These are phyloP conservation scores for Diaporthe humulicola DNA, from an alignment of 2,329 filamentous ascomycete species.

Conservation along the genomic window DNA sequence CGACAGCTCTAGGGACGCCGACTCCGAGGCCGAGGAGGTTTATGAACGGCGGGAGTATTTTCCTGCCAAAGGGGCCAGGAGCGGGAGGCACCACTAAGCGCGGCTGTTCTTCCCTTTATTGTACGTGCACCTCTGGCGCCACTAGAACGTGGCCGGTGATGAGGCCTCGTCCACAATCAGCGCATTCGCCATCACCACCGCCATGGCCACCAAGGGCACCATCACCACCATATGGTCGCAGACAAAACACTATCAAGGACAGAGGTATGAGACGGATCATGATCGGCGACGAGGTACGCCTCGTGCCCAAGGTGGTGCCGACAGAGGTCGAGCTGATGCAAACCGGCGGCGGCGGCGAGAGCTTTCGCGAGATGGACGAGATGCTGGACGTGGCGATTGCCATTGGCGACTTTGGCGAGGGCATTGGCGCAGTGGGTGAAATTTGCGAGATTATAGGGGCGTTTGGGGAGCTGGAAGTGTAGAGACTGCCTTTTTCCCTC, in stretches of 20 bases:
- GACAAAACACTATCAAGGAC: accelerated
- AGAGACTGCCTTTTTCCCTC: background rate
- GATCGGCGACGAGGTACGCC: slow-evolving; percentile 21
- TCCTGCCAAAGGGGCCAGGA: background rate
- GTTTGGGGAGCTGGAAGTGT: slow-evolving; percentile 10
- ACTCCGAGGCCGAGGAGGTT: slow-evolving; percentile 34
- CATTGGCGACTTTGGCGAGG: slow-evolving; percentile 23
- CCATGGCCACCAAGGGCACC: background rate
- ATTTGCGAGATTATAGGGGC: slow-evolving; percentile 14
- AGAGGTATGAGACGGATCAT: slow-evolving; percentile 15
- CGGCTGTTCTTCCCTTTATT: background rate
- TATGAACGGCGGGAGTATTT: slow-evolving; percentile 29
- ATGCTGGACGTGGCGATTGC: slow-evolving; percentile 23
- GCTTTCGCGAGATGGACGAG: background rate
- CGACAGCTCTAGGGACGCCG: slow-evolving; percentile 29
- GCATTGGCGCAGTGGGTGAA: slow-evolving; percentile 22
- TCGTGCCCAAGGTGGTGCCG: background rate
- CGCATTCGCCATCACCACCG: background rate
- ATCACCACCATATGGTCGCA: background rate
- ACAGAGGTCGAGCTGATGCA: background rate
- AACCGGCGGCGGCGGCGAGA: background rate
- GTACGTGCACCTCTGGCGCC: background rate
- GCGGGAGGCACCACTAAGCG: slow-evolving; percentile 6
- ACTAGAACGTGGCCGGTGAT: background rate
- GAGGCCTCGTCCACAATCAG: background rate